Base-by-base conservation (phyloP, 75 land plant genomes). In the Azolla pinnata region DNA sequence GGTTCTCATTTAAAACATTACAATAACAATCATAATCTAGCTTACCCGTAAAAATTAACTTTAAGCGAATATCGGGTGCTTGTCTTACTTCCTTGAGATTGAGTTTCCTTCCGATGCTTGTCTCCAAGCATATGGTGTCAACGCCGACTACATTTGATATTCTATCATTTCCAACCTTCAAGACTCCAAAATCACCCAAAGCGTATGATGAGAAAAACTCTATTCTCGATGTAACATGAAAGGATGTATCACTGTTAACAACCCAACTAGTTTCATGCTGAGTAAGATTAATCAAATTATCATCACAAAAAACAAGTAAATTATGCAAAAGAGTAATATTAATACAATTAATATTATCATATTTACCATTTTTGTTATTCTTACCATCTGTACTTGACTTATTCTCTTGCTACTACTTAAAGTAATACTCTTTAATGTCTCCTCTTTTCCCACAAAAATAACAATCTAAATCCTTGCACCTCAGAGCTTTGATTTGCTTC, bases 11-110 rank as follows among this genome's bases (percentile, higher is more conserved):
- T 18, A 58, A 63, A 12, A 8, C 49, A 8, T n/a, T 49, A 17
- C 30, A 5, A 33, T 5, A 71, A 2, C 62, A 28, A n/a, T 64
- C 62, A 42, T 71, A 21, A 56, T 71, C 74, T 27, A 71, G 62
- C n/a, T 51, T 40, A 17, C 62, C 35, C 0, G 7, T 25, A 27
- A 47, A 64, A 10, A 71, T 58, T 14, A 71, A 28, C 44, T 42
- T 71, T 17, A 50, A 21, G 47, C 47, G 7, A 29, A 71, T 17
- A 19, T 57, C 44, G 5, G 44, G 51, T 9, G 62, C 20, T 55
- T 62, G 65, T 16, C 46, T 69, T 0, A 62, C 57, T 57, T 64
- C n/a, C 1, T 53, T 64, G 0, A 71, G 24, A 0, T 16, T n/a
- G n/a, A n/a, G n/a, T n/a, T n/a, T n/a, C n/a, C n/a, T n/a, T n/a